These are phyloP conservation scores for Coemansia sp. DNA, from an alignment of 192 early-diverging fungal genomes.

Conservation along the genomic window DNA sequence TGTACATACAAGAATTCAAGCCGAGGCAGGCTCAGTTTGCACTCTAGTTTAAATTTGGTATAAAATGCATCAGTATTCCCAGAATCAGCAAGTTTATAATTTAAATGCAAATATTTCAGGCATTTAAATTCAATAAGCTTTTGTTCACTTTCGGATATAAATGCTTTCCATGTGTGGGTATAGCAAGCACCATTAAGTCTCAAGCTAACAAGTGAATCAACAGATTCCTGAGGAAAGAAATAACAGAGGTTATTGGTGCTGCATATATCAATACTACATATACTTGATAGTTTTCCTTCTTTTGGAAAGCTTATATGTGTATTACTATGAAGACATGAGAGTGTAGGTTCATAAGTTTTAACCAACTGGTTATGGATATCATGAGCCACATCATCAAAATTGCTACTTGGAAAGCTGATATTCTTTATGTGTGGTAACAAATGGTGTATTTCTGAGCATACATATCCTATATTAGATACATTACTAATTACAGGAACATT, in stretches of 20 bases:
- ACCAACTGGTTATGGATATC: not conserved
- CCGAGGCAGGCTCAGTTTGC: not conserved
- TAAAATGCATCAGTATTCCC: not conserved
- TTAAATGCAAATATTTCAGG: not conserved
- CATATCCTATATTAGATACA: not conserved
- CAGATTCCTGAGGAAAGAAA: not conserved
- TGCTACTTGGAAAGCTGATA: not conserved
- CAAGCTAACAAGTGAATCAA: conserved; percentile 1
- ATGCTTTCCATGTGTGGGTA: not conserved
- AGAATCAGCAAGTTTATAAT: not conserved
- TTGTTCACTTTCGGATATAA: not conserved
- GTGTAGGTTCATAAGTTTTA: not conserved
- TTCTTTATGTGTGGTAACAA: not conserved
- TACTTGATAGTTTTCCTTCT: too few species aligned
- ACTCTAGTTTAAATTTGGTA: not conserved
- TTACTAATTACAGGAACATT: not conserved
- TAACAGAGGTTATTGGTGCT: too few species aligned
- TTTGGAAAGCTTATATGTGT: not conserved
- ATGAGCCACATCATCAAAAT: not conserved
- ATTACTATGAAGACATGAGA: not conserved
- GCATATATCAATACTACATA: too few species aligned
- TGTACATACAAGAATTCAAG: not conserved
- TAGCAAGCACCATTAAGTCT: not conserved
- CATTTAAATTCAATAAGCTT: not conserved
- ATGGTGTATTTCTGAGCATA: not conserved